Base-by-base conservation (phyloP, 306 rosid species). In the Cucurbita argyrosperma region DNA sequence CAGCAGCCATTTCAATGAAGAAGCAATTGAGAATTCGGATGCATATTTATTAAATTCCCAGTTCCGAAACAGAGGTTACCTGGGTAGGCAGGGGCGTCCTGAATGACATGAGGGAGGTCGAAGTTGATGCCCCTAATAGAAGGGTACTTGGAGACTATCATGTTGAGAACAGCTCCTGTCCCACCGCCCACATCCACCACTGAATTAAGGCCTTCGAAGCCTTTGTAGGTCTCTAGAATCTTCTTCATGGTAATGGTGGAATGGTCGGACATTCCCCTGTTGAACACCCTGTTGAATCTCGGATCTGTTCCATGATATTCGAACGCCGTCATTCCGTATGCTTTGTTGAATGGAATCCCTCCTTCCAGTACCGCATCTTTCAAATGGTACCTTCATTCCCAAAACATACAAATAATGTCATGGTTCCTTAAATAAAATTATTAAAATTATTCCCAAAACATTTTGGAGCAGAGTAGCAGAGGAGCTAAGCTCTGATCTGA, bases 121-220 rank as follows among this genome's bases (percentile, higher is more conserved):
- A 94, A 94, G 74, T 94, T 94, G 72, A 94, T 85, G 73, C 97
- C 96, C 59, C 82, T 88, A 5, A 94, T 86, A 2, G 86, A 71
- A 46, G 99, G 92, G 86, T 94, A 89, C 74, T 87, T 89, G 0
- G 99, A 83, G 58, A 89, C 89, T 21, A 94, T 94, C 88, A 67
- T 89, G 85, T 53, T 84, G 4, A 94, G 7, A 5, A 88, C 86
- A 18, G 96, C 92, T 49, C 97, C 97, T 0, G 90, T 89, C 3
- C 97, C 99, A 7, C 99, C 99, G 10, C 97, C 99, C 10, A 94
- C 99, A 45, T 94, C 97, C 0, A 94, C 97, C 0, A 94, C 51
- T 4, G 97, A 86, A 50, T 56, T 68, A 49, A 94, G 90, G 14
- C 96, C 96, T 64, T 91, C 92, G 21, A 94, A 91, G 18, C 97